phyloP scores from a whole-genome alignment of 495 filamentous ascomycete genomes.

The Evansstolkia leycettana region DNA sequence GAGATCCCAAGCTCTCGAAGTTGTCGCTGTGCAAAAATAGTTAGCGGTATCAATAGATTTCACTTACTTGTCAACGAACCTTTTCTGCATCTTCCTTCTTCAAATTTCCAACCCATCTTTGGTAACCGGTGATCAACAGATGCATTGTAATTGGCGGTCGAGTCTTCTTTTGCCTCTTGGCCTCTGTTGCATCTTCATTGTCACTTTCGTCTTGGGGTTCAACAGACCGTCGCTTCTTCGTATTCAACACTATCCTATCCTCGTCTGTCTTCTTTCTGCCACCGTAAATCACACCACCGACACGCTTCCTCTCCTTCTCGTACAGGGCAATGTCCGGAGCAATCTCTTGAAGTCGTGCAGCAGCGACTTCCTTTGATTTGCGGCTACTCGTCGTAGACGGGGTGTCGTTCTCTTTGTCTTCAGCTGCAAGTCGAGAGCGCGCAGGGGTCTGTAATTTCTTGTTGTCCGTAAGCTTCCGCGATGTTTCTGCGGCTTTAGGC shows the following conservation, averaged over 20 bases:
- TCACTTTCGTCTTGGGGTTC: constrained; percentile 39
- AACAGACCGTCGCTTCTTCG: constrained; percentile 27
- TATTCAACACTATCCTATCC: constrained; percentile 22
- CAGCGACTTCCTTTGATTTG: constrained; percentile 74
- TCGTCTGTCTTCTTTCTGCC: constrained; percentile 42
- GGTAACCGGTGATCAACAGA: constrained; percentile 66
- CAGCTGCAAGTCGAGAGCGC: constrained; percentile 22
- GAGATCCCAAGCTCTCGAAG: constrained; percentile 75
- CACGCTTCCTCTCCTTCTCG: constrained; percentile 85
- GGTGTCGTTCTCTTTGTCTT: constrained; percentile 79
- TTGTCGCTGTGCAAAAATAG: constrained; percentile 50
- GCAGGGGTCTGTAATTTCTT: constrained; percentile 35
- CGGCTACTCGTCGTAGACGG: constrained; percentile 68
- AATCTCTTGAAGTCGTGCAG: constrained; percentile 58
- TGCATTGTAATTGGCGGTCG: constrained; percentile 52
- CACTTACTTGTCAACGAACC: constrained; percentile 36
- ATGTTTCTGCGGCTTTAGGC: constrained; percentile 16
- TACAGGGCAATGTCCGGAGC: constrained; percentile 78
- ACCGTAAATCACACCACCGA: constrained; percentile 73
- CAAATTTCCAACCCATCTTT: constrained; percentile 57
- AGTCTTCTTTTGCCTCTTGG: constrained; percentile 52
- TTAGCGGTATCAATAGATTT: not conserved
- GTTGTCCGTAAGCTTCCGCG: constrained; percentile 13
- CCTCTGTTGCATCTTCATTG: constrained; percentile 34
- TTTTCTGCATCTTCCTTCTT: constrained; percentile 66